These are phyloP conservation scores for Galerina marginata DNA, from an alignment of 768 basidiomycete species.

Conservation along the genomic window DNA sequence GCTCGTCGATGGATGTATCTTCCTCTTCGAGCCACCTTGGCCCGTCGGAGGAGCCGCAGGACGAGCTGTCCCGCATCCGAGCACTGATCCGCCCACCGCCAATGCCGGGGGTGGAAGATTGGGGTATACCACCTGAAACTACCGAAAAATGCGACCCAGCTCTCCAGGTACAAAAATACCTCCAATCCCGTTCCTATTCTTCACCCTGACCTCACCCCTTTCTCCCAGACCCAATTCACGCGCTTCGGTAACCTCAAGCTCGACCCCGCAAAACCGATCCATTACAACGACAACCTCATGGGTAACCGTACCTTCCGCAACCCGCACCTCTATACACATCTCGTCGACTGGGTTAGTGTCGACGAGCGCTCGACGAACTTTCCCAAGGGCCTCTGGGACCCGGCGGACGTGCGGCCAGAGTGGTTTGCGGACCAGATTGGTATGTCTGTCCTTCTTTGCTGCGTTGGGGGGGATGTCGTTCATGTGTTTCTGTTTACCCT, in stretches of 20 bases:
- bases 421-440: constrained; percentile 85
- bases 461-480: constrained; percentile 15
- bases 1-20: constrained; percentile 24
- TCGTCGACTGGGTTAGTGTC: constrained; percentile 93
- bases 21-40: constrained; percentile 6
- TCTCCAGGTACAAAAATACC: constrained; percentile 51
- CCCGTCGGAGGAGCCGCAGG: constrained; percentile 31
- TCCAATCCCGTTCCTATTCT: background rate
- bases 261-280: constrained; percentile 66
- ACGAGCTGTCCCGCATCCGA: constrained; percentile 61
- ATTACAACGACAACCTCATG: constrained; percentile 97
- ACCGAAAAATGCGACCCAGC: constrained; percentile 62
- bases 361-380: constrained; percentile 90
- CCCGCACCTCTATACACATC: constrained; percentile 92
- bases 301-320: constrained; percentile 93
- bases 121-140: constrained; percentile 75
- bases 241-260: constrained; percentile 80
- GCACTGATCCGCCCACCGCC: constrained; percentile 64
- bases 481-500: constrained; percentile 24
- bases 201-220: background rate
- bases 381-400: constrained; percentile 75
- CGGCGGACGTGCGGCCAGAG: constrained; percentile 61
- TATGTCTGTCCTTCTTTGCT: constrained; percentile 44
- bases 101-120: constrained; percentile 68
- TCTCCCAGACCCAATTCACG: constrained; percentile 72